phyloP scores from a whole-genome alignment of 345 rosid species.

The Lepidium sativum region DNA sequence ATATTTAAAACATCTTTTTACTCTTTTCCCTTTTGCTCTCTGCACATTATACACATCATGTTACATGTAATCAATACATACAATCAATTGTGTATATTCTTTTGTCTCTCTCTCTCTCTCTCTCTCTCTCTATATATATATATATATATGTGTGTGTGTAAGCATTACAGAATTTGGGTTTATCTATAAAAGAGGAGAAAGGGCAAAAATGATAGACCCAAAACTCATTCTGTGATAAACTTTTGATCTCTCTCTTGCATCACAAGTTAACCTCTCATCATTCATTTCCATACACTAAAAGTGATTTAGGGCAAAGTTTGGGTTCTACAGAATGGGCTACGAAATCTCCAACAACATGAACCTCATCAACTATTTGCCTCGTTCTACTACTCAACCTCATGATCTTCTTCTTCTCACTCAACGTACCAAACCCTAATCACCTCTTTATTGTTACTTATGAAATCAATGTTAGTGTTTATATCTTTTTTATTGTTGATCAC shows the following conservation, averaged over 20 bases:
- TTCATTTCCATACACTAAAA: neutral
- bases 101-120: no score
- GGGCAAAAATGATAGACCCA: conserved; percentile 1
- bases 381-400: conserved; percentile 10
- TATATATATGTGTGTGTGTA: neutral
- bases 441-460: neutral
- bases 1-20: no score
- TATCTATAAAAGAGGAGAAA: conserved; percentile 9
- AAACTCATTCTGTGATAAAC: neutral
- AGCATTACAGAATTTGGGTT: neutral
- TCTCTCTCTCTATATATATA: no score
- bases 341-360: conserved; percentile 8
- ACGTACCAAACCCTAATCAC: neutral
- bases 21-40: no score
- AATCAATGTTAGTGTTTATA: neutral
- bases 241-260: conserved; percentile 15
- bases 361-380: conserved; percentile 6
- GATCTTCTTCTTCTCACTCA: conserved; percentile 11
- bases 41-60: no score
- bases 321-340: conserved; percentile 1
- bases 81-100: no score
- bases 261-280: conserved; percentile 20
- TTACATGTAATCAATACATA: no score
- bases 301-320: conserved; percentile 5
- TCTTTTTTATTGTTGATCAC: neutral